Base-by-base conservation (phyloP, 495 filamentous ascomycete species). In the Thozetella sp. region DNA sequence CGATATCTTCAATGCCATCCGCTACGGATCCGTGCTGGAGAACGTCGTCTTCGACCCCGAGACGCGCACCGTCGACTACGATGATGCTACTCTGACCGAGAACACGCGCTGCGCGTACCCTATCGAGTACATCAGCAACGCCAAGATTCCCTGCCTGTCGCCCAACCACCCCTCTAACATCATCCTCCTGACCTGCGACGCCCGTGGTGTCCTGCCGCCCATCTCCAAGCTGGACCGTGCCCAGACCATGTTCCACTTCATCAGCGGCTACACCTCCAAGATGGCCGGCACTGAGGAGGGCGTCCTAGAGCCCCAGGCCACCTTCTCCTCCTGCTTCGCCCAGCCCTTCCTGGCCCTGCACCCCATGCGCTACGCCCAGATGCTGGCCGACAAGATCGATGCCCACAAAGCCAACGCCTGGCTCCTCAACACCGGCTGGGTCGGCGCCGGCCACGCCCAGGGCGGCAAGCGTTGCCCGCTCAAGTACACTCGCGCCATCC, bases 191-290 rank as follows among this genome's bases (percentile, higher is more conserved):
- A 98, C 96, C 59, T 99, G 95, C 75, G 95, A 99, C 75, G 95
- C 96, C 60, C 90, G 96, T 65, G 95, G 96, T 80, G 95, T 98
- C 10, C 88, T 99, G 26, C 95, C 95, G 45, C 96, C 96, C 43
- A 98, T 99, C 80, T 96, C 93, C 66, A 99, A 98, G 85, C 89
- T 99, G 71, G 90, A 89, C 82, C 86, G 89, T 66, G 91, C 93
- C 68, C 95, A 99, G 80, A 97, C 92, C 71, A 98, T 99, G 93
- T 99, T 97, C 87, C 95, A 99, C 86, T 99, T 99, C 86, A 99
- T 99, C 76, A 95, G 90, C 20, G 95, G 95, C 69, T 99, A 99
- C 84, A 99, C 95, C 57, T 98, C 96, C 68, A 99, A 99, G 89
- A 98, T 99, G 96, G 96, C 94, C 61, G 95, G 95, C 69, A 99